phyloP scores from a whole-genome alignment of 208 protist species.

The Acanthamoeba sp. region DNA sequence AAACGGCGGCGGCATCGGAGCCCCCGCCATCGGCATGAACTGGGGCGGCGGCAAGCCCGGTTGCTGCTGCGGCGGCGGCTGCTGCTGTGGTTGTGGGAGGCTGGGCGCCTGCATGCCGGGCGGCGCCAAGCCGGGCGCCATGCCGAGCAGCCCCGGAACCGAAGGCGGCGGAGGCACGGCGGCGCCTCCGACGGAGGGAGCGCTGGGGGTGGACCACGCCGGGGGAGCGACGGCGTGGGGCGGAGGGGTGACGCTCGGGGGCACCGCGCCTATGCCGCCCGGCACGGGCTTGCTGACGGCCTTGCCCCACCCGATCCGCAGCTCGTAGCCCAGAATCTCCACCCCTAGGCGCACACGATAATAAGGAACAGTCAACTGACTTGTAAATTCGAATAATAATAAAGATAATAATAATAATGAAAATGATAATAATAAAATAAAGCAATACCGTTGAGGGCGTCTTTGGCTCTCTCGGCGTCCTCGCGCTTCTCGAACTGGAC shows the following conservation, averaged over 20 bases:
- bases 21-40: neutral
- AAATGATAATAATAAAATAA: no score
- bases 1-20: neutral
- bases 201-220: neutral
- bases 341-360: neutral
- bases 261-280: neutral
- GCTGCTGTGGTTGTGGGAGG: no score
- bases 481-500: slow-evolving; percentile 59
- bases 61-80: neutral
- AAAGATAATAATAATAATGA: no score
- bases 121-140: neutral
- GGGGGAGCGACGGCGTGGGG: neutral
- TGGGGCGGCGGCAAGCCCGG: neutral
- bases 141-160: neutral
- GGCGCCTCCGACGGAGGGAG: neutral
- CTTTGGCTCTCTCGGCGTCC: slow-evolving; percentile 53
- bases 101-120: neutral
- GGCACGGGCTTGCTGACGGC: slow-evolving; percentile 27
- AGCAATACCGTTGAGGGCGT: slow-evolving; percentile 34
- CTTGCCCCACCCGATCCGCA: slow-evolving; percentile 85
- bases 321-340: slow-evolving; percentile 68
- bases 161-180: neutral
- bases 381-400: neutral
- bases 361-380: neutral
- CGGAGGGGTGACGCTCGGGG: neutral